Percentiles rank a stretch among this genome's conserved stretches.
phyloP scores from a whole-genome alignment of 2,329 filamentous ascomycete genomes.

The Neonectria hederae region DNA sequence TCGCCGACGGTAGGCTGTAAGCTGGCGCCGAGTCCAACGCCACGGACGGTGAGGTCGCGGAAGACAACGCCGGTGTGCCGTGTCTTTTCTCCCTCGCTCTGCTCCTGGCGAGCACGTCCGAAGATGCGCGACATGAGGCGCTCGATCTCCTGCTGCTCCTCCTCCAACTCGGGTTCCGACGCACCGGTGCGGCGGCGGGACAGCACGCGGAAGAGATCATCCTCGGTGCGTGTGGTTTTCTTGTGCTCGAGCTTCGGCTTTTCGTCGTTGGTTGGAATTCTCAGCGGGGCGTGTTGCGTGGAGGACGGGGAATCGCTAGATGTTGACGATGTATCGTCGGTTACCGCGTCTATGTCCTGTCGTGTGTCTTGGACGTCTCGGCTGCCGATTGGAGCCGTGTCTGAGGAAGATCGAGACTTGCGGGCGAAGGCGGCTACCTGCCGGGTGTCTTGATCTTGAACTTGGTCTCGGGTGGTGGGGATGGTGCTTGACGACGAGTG shows the following conservation, averaged over 20 bases:
- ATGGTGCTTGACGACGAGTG: neutral
- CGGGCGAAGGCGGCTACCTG: neutral
- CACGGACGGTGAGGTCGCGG: slow-evolving; percentile 75
- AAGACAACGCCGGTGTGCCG: slow-evolving; percentile 76
- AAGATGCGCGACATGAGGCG: slow-evolving; percentile 77
- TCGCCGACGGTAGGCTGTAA: slow-evolving; percentile 68
- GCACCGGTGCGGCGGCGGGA: slow-evolving; percentile 58
- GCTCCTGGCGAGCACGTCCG: slow-evolving; percentile 68
- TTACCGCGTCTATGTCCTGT: neutral
- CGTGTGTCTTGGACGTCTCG: neutral
- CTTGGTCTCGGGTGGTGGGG: neutral
- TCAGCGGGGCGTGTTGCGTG: slow-evolving; percentile 43
- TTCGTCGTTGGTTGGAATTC: slow-evolving; percentile 28
- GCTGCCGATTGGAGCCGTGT: neutral
- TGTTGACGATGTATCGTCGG: neutral
- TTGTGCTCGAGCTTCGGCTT: slow-evolving; percentile 36
- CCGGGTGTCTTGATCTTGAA: neutral
- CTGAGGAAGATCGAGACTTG: neutral
- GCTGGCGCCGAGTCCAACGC: slow-evolving; percentile 71
- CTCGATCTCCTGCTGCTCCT: slow-evolving; percentile 62
- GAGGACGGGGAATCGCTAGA: slow-evolving; percentile 12
- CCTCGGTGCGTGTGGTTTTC: slow-evolving; percentile 52
- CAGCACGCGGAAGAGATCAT: slow-evolving; percentile 60
- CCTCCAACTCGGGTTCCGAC: slow-evolving; percentile 47
- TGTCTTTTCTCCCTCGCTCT: slow-evolving; percentile 76